Base-by-base conservation (phyloP, 495 filamentous ascomycete genomes). In the Bathelium albidoporum region DNA sequence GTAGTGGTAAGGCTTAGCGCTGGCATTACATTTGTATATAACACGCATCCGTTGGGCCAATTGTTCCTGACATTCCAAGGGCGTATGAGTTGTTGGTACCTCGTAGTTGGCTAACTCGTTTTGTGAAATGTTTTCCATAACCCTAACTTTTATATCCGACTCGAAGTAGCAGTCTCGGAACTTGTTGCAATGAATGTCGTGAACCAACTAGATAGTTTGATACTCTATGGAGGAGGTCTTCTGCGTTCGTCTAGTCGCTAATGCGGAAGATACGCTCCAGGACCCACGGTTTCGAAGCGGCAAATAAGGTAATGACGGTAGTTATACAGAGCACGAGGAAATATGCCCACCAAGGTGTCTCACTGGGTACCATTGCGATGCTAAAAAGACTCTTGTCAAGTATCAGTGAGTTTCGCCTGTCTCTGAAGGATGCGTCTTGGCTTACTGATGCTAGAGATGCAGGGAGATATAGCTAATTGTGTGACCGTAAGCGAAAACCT, bases 401-500 rank as follows among this genome's bases (percentile, higher is more conserved):
- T 10, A 29, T 26, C 10, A 55, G 24, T 55, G 5, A 28, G 12
- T 26, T 26, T 11, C 2, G 20, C 10, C 22, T 29, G 24, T 9
- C 7, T 55, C 9, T 55, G 9, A 16, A 28, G 0, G 24, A 10
- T 28, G 24, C 5, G 2, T 11, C 16, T 7, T 2, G 22, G 9
- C 49, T 53, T 53, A 53, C 61, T 4, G 45, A 53, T 34, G 52
- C 39, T 2, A 63, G 49, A 36, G 61, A 63, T 32, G 53, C 32
- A 32, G 61, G 61, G 20, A 63, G 61, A 10, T 63, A 63, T 12
- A 63, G 34, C 61, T 63, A 34, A n/a, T 58, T 32, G 18, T 34
- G 14, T 3, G 41, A 24, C 12, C 36, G 12, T 63, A 59, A 53
- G 49, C 24, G 29, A 29, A 29, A 34, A 28, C 11, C 9, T 11